A percentile compares a stretch with the other conserved stretches of the same genome.
phyloP scores from a whole-genome alignment of 2,329 filamentous ascomycete genomes.

The Penicillium sp. region DNA sequence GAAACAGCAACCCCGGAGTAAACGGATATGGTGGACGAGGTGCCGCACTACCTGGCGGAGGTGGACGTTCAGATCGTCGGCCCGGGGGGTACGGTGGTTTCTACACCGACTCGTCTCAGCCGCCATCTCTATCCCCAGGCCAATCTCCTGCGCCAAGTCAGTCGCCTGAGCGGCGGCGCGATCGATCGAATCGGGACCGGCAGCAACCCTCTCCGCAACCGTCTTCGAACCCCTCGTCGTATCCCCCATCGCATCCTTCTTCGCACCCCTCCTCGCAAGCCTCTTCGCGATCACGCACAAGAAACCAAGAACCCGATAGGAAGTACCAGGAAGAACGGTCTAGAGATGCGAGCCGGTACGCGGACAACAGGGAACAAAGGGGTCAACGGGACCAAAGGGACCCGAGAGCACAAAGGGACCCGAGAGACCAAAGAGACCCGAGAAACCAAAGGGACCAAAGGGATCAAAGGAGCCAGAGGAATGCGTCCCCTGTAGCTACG shows the following conservation, averaged over 20 bases:
- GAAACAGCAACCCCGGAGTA: constrained; percentile 30
- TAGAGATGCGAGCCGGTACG: constrained; percentile 14
- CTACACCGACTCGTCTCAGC: constrained; percentile 32
- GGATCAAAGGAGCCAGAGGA: constrained; percentile 19
- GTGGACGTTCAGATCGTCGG: constrained; percentile 35
- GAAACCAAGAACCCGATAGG: constrained; percentile 29
- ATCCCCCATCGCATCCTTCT: background rate
- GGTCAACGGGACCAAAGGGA: background rate
- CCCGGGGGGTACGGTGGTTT: constrained; percentile 48
- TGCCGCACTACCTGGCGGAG: constrained; percentile 16
- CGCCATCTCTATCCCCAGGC: constrained; percentile 25
- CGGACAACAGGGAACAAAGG: background rate
- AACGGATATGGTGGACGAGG: constrained; percentile 33
- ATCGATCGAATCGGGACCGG: constrained; percentile 32
- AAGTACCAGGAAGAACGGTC: constrained; percentile 30
- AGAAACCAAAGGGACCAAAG: constrained; percentile 3
- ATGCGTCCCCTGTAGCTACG: constrained; percentile 15
- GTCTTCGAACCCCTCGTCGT: constrained; percentile 29
- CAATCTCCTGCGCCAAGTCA: constrained; percentile 28
- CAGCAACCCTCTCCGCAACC: constrained; percentile 17
- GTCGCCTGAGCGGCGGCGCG: constrained; percentile 35
- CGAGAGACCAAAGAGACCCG: background rate
- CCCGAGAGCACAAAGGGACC: background rate
- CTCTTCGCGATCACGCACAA: constrained; percentile 31
- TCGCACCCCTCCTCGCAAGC: constrained; percentile 17